Conservation (phyloP, 352 stramenopile species). For the Aphanomyces cochlioides region DNA sequence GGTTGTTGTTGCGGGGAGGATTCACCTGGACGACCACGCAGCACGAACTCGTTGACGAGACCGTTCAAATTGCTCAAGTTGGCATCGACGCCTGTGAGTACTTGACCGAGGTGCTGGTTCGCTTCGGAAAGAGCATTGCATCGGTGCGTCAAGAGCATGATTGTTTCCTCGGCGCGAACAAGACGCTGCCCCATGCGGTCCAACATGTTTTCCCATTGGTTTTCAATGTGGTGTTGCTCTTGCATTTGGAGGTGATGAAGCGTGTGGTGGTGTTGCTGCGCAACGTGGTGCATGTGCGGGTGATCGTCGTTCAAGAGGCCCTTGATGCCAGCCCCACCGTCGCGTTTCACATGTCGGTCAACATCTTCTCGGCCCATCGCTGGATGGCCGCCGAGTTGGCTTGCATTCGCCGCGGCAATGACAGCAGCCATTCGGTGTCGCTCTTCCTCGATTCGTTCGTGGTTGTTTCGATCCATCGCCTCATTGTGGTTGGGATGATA, state of each 20-base stretch:
- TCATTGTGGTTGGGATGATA: not conserved
- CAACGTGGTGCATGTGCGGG: not conserved
- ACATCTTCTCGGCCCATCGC: not conserved
- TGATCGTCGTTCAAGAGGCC: not conserved
- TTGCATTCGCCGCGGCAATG: not conserved
- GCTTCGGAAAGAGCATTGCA: conserved; percentile 11
- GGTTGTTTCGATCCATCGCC: not conserved
- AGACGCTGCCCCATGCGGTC: conserved; percentile 11
- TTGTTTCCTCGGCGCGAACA: conserved; percentile 13
- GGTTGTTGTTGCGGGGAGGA: not conserved
- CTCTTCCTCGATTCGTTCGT: not conserved
- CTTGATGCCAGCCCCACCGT: not conserved
- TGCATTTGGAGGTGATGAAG: not conserved
- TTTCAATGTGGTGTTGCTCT: not conserved
- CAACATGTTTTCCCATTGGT: not conserved
- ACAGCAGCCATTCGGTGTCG: not conserved
- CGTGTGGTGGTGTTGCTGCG: not conserved
- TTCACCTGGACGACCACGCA: not conserved
- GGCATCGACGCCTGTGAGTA: not conserved
- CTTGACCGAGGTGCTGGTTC: conserved; percentile 6
- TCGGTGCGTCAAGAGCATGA: conserved; percentile 11
- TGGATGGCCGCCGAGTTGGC: not conserved
- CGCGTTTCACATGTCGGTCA: not conserved
- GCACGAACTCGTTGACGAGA: not conserved
- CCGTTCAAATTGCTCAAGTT: conserved; percentile 21